Percentiles rank a stretch among this genome's conserved stretches.
Evolutionary conservation across 495 filamentous ascomycete species (phyloP).

Genomic region (Neurospora intermedia): DNA sequence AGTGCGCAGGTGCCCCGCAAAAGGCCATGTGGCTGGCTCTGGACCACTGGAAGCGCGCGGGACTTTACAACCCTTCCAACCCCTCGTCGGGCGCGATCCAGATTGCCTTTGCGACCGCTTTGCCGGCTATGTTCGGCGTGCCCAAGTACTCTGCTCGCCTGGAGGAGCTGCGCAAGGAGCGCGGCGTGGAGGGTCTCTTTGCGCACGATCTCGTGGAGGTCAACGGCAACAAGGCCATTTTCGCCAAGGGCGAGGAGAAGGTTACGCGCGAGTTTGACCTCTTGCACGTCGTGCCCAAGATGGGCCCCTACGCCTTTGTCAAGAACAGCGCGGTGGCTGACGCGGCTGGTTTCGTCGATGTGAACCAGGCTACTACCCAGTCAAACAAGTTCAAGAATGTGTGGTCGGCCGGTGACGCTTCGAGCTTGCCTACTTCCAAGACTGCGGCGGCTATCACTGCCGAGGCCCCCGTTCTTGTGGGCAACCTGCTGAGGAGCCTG

Average conservation of each 20-base stretch:
- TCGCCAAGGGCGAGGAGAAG: constrained; percentile 29
- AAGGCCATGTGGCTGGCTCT: constrained; percentile 64
- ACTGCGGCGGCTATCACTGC: constrained; percentile 57
- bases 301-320: constrained; percentile 48
- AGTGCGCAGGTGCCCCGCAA: constrained; percentile 61
- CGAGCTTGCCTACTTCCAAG: constrained; percentile 56
- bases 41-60: constrained; percentile 51
- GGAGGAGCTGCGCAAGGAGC: constrained; percentile 49
- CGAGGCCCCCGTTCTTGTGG: constrained; percentile 49
- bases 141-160: constrained; percentile 55
- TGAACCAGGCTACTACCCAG: constrained; percentile 48
- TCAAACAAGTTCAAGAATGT: constrained; percentile 55
- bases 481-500: constrained; percentile 42
- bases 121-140: constrained; percentile 56
- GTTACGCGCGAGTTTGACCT: constrained; percentile 48
- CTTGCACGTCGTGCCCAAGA: constrained; percentile 52
- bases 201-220: constrained; percentile 54
- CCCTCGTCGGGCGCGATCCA: constrained; percentile 37
- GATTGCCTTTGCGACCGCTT: constrained; percentile 53
- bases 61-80: constrained; percentile 41
- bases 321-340: constrained; percentile 49
- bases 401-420: constrained; percentile 60
- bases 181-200: constrained; percentile 56
- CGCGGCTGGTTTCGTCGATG: constrained; percentile 53
- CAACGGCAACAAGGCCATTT: constrained; percentile 46